Percentiles rank a stretch among this genome's conserved stretches.
These are phyloP conservation scores for Amaranthus hypochondriacus DNA, from an alignment of 148 eudicot genomes.

Conservation along the genomic window DNA sequence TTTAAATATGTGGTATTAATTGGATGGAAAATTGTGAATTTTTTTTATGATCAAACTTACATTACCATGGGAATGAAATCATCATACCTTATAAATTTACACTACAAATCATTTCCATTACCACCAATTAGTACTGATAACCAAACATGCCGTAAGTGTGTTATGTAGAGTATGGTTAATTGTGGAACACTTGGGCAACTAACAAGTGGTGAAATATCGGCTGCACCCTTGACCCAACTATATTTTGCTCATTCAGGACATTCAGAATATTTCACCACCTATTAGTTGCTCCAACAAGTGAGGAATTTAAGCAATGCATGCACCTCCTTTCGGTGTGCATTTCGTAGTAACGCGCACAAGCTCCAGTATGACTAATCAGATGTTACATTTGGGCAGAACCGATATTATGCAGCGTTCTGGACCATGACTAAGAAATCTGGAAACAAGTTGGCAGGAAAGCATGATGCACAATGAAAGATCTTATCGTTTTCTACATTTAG, in stretches of 20 bases:
- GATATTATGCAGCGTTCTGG: conserved; percentile 80
- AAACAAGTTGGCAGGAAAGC: conserved; percentile 11
- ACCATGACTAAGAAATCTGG: conserved; percentile 67
- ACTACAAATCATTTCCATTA: no score
- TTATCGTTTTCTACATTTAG: neutral
- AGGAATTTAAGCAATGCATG: neutral
- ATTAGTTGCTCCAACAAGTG: neutral
- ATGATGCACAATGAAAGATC: conserved; percentile 14
- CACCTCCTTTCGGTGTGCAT: neutral
- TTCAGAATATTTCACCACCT: neutral
- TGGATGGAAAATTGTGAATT: no score
- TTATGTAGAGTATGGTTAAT: neutral
- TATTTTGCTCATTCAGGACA: neutral
- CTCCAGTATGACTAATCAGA: neutral
- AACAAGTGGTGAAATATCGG: neutral
- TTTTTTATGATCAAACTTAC: no score
- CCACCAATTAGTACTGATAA: no score
- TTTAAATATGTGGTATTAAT: no score
- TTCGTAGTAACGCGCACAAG: neutral
- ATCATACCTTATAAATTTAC: no score
- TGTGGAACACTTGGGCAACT: neutral
- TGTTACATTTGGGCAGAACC: conserved; percentile 56
- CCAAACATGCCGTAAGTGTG: neutral
- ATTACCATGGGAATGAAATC: no score
- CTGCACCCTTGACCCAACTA: neutral